Conservation (phyloP, 768 basidiomycete genomes). For the Leccinum obscurum region DNA sequence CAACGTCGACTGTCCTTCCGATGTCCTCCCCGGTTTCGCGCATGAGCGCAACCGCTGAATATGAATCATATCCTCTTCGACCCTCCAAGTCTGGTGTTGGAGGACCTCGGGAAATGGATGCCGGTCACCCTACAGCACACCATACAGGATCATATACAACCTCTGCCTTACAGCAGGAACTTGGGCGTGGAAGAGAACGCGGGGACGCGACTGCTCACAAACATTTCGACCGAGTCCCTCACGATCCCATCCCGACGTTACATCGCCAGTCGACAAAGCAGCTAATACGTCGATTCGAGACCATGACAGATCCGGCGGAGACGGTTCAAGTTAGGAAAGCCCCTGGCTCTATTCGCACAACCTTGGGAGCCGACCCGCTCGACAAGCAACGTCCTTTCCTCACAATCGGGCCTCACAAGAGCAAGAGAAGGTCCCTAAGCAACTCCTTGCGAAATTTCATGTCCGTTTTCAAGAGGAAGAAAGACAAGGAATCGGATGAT, state of each 20-base stretch:
- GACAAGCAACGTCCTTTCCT: conserved; percentile 18
- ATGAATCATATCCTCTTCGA: conserved; percentile 3
- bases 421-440: conserved; percentile 53
- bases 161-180: neutral
- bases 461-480: conserved; percentile 57
- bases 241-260: conserved; percentile 11
- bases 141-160: neutral
- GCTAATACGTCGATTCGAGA: conserved; percentile 54
- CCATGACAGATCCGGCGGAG: conserved; percentile 33
- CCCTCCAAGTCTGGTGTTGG: conserved; percentile 14
- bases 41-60: conserved; percentile 5
- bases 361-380: conserved; percentile 16
- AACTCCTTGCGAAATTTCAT: conserved; percentile 65
- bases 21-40: conserved; percentile 17
- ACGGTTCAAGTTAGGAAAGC: conserved; percentile 9
- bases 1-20: conserved; percentile 13
- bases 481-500: conserved; percentile 30
- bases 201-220: neutral
- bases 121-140: neutral
- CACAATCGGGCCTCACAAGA: conserved; percentile 32
- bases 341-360: conserved; percentile 14
- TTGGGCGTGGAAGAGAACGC: neutral
- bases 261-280: conserved; percentile 47
- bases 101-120: conserved; percentile 23
- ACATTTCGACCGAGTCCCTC: conserved; percentile 3